Evolutionary conservation across 805 yeast genomes (phyloP), one percentile per base, ranked within the genome.

Genomic region (Wickerhamomyces bovis): DNA sequence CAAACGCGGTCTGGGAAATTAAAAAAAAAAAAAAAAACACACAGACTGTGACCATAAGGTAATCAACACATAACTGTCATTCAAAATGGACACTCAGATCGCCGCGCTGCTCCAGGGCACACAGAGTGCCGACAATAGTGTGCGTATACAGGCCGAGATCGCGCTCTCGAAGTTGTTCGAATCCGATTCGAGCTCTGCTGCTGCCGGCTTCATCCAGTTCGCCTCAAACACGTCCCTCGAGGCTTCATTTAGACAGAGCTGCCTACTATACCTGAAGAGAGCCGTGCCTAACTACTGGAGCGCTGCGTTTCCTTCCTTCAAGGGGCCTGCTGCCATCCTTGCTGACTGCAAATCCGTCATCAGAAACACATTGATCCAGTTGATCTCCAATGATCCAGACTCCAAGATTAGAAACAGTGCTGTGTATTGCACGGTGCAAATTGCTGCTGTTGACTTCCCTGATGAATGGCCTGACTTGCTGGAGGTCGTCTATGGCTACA

Each of bases 381-480:
- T 87, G 26, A 59, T 64, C 15, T 47, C 71, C 3, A 69, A 78
- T 18, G 70, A 69, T 7, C 63, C 71, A 3, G 75, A 76, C 50
- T 69, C 84, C 10, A 86, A 83, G 55, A 68, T 90, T 15, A 72
- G 88, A 48, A 75, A 73, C 26, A 75, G 85, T 43, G 77, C 85
- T 2, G 80, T 90, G 2, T 83, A 87, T 53, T 83, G 86, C 15
- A 77, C 89, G 16, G 85, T 85, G 6, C 95, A 86, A 57, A 86
- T 92, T 15, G 89, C 96, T 0, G 84, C 85, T 3, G 85, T 82
- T 1, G 99, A 92, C 59, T 92, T 78, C 58, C 99, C 99, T 0
- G 98, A 94, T 60, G 95, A 89, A 61, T 92, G 98, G 98, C 96
- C 97, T 0, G 75, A 72, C 20, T 68, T 90, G 41, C 60, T 86